Conservation (phyloP, 805 yeast species). For the Starmerella etchellsii region DNA sequence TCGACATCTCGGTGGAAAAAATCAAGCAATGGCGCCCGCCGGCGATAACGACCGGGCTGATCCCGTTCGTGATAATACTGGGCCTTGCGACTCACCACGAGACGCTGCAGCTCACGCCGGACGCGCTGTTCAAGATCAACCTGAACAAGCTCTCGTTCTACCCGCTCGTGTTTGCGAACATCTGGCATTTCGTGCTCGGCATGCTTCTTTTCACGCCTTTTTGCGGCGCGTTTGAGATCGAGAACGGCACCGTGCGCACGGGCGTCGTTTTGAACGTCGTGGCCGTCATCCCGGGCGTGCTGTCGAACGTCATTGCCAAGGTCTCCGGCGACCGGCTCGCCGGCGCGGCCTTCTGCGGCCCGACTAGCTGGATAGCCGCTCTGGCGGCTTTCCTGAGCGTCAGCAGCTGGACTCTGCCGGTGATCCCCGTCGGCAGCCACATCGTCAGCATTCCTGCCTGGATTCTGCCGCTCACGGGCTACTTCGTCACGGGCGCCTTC, state of each 20-base stretch:
- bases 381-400: constrained; percentile 17
- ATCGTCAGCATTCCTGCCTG: constrained; percentile 11
- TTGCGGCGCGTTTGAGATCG: constrained; percentile 50
- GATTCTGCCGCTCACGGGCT: constrained; percentile 3
- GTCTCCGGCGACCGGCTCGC: constrained; percentile 6
- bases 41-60: constrained; percentile 50
- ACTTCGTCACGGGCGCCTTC: background rate
- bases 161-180: constrained; percentile 53
- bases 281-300: constrained; percentile 56
- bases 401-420: constrained; percentile 31
- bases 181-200: constrained; percentile 52
- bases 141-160: constrained; percentile 52
- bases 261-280: constrained; percentile 64
- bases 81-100: constrained; percentile 29
- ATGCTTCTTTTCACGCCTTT: constrained; percentile 44
- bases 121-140: constrained; percentile 38
- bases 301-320: constrained; percentile 32
- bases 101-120: constrained; percentile 41
- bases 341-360: constrained; percentile 11
- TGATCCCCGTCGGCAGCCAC: constrained; percentile 29
- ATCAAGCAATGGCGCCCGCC: constrained; percentile 30
- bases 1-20: background rate
- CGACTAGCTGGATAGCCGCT: constrained; percentile 23
- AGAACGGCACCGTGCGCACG: constrained; percentile 74
- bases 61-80: constrained; percentile 40